Evolutionary conservation across 441 rosid species (phyloP), one percentile per base, ranked within the genome.

Genomic region (Hypseocharis bilobata): DNA sequence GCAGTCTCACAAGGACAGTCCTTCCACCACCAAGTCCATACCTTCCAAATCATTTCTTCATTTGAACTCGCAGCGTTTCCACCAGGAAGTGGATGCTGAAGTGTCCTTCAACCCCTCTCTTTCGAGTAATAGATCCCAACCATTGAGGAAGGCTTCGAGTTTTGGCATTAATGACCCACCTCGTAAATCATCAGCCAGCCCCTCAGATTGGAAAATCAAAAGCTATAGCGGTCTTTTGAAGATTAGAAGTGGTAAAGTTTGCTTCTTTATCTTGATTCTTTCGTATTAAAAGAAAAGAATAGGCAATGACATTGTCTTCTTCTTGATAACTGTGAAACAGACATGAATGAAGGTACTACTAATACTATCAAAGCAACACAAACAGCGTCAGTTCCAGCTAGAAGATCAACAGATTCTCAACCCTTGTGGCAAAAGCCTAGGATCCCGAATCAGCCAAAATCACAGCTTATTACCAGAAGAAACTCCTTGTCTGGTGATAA

Each of bases 391-490:
- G 34, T 56, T 67, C 74, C 61, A 4, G 72, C 72, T 3, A 72
- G 76, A 74, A 66, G 65, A 70, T 75, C 79, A 28, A 59, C 59
- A 6, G 76, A 66, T 28, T 78, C 77, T 6, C 60, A 63, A 19
- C 1, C 36, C 51, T 36, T 45, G 20, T 38, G 13, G 42, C 52
- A 19, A 47, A 60, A 56, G 14, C 54, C 62, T 8, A 52, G 28
- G 29, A 68, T 25, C 27, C 63, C 60, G 11, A 65, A 32, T 10
- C 59, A 10, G 36, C 54, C 63, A 51, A 32, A 64, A 23, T n/a
- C n/a, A n/a, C 61, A 62, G 23, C 38, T 60, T 14, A 34, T 40
- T 29, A 51, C 60, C 2, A 47, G 70, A 54, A 69, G 51, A 44
- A 58, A 34, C 42, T 40, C 62, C 54, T 40, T 65, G 42, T n/a